Base-by-base conservation (phyloP, 2,329 filamentous ascomycete species). In the Plectosphaerella plurivora region DNA sequence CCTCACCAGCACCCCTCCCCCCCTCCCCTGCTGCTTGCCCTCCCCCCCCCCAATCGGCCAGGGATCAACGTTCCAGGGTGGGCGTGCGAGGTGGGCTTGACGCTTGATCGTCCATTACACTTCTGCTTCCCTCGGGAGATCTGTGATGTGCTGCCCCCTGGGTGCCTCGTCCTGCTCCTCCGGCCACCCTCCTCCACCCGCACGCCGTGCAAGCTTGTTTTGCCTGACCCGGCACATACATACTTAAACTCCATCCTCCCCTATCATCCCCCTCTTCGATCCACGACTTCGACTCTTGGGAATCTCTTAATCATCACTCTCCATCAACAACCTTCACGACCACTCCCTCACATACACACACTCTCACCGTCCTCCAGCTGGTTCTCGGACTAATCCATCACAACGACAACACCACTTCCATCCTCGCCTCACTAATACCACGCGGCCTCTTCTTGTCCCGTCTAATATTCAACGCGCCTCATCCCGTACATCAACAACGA, bases 51-150 rank as follows among this genome's bases (percentile, higher is more conserved):
- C 58, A 61, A 56, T 55, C 55, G 49, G 49, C 65, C 73, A 71
- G 68, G 74, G 74, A 75, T 77, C 69, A 67, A 62, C 70, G 66
- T 67, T 44, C 41, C 41, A 44, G 16, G 16, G 41, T 18, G 41
- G 41, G 41, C 18, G 41, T 44, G 41, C n/a, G 41, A 16, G 41
- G 70, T 71, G 70, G 73, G 74, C 75, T 44, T 75, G 67, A 67
- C 73, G 69, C 73, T 73, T 71, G 75, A 77, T 78, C 75, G 69
- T 69, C 74, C 67, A 55, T 70, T 67, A 66, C 68, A 55, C 68
- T 56, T 44, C 58, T 60, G 53, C 61, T 61, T 18, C 16, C 15
- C 41, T 57, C 61, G 60, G 59, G 56, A 60, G 59, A 59, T 62
- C 56, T 59, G 35, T 49, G 56, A 58, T 58, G 59, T 66, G 58